Evolutionary conservation across 345 rosid genomes (phyloP), one percentile per base, ranked within the genome.

Genomic region (Pistacia integerrima): DNA sequence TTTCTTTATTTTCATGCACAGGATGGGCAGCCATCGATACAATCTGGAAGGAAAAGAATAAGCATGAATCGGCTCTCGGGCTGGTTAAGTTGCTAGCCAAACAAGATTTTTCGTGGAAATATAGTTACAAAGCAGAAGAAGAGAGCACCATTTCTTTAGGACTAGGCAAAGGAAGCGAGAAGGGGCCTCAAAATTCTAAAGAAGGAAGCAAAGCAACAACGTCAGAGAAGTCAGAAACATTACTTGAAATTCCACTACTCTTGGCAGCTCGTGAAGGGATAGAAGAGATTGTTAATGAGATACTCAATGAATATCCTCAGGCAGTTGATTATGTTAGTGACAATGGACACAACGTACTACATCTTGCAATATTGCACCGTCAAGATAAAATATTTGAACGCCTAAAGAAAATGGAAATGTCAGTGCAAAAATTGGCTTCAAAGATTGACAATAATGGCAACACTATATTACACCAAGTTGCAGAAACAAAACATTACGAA

Each of bases 211-310:
- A 30, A 30, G 2, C 59, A 17, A 55, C 59, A 3, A 55, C 22
- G 7, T 14, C 18, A 55, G 59, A 55, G 20, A 55, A 55, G 59
- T 18, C 59, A 55, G n/a, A 4, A 11, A 2, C 59, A 55, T 55
- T 16, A 33, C 3, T 41, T 35, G 46, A 33, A 30, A 25, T 16
- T 2, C 56, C 60, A 0, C 2, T 69, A 52, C 3, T 69, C 0
- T 8, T 51, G 11, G 60, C 72, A 16, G 59, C 72, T 49, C 49
- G 72, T 11, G 52, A 14, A 4, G 72, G 72, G 28, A 69, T 49
- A 25, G 22, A 5, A 3, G 59, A 69, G 44, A 30, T 69, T 51
- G 13, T 69, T 17, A 11, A 30, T 2, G 59, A 28, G 22, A 9
- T 52, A 69, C 36, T 52, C 59, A 4, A 16, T 16, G 17, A 30